Evolutionary conservation across 108 stramenopile species (phyloP).

Genomic region (Bacterosira constricta): DNA sequence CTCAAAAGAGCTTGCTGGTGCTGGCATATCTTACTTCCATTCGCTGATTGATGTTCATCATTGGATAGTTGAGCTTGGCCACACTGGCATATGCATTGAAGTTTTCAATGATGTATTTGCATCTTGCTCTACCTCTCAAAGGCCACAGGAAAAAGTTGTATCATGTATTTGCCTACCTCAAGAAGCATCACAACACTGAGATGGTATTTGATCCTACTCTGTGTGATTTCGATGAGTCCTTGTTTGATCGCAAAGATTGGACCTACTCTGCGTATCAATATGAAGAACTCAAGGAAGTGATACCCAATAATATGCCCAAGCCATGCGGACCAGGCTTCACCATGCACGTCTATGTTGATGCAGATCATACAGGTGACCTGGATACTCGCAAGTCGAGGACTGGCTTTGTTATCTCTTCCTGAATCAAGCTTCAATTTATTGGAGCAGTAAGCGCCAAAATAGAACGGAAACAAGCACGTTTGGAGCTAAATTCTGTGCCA

Average conservation of each 20-base stretch:
- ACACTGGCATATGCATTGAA: constrained; percentile 49
- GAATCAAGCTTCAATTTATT: constrained; percentile 2
- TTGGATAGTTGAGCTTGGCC: constrained; percentile 30
- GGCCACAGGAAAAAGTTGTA: constrained; percentile 57
- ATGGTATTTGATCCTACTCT: constrained; percentile 55
- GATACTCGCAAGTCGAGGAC: constrained; percentile 22
- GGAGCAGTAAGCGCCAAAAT: too few relatives aligned
- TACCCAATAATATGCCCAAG: constrained; percentile 28
- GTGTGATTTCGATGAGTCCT: constrained; percentile 17
- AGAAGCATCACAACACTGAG: constrained; percentile 27
- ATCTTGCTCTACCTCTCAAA: constrained; percentile 54
- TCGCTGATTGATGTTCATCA: constrained; percentile 25
- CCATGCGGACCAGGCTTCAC: constrained; percentile 33
- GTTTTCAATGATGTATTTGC: constrained; percentile 56
- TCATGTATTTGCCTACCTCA: constrained; percentile 58
- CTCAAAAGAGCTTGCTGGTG: not conserved
- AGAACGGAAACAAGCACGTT: too few relatives aligned
- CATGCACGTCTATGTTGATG: constrained; percentile 9
- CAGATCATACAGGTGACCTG: constrained; percentile 2
- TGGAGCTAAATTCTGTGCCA: too few relatives aligned
- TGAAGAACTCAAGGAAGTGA: constrained; percentile 5
- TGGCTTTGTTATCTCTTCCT: constrained; percentile 10
- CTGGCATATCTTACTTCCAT: constrained; percentile 10
- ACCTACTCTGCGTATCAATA: constrained; percentile 25
- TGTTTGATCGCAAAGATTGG: constrained; percentile 37